Conservation (phyloP, 140 eudicot genomes). For the Oenanthe javanica region DNA sequence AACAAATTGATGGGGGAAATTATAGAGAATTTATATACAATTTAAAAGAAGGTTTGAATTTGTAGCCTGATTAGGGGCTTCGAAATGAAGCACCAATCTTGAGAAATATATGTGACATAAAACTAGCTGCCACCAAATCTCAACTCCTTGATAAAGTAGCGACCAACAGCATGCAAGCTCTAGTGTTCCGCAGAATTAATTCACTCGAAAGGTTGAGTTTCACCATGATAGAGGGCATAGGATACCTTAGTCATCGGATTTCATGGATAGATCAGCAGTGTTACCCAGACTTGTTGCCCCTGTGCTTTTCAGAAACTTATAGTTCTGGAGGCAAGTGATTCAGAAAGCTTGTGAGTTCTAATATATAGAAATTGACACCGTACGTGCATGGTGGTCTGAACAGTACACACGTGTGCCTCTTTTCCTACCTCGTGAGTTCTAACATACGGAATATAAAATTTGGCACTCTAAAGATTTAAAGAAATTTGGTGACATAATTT, state of each 20-base stretch:
- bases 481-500: neutral
- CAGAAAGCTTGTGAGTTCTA: conserved; percentile 18
- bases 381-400: too few relatives aligned
- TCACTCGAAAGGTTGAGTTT: neutral
- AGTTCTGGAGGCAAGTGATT: conserved; percentile 30
- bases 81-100: neutral
- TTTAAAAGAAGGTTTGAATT: neutral
- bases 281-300: conserved; percentile 14
- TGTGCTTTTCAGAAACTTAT: conserved; percentile 24
- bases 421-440: too few relatives aligned
- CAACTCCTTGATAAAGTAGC: too few relatives aligned
- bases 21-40: neutral
- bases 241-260: neutral
- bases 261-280: neutral
- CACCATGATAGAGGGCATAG: neutral
- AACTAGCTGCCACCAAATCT: too few relatives aligned
- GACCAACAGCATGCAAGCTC: too few relatives aligned
- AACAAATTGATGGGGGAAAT: neutral
- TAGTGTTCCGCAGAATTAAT: too few relatives aligned
- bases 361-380: neutral
- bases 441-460: too few relatives aligned
- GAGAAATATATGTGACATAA: too few relatives aligned
- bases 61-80: neutral
- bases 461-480: too few relatives aligned
- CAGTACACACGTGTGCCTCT: too few relatives aligned